Evolutionary conservation across 208 protist genomes (phyloP), one percentile per base, ranked within the genome.

Genomic region (Crithidia fasciculata): DNA sequence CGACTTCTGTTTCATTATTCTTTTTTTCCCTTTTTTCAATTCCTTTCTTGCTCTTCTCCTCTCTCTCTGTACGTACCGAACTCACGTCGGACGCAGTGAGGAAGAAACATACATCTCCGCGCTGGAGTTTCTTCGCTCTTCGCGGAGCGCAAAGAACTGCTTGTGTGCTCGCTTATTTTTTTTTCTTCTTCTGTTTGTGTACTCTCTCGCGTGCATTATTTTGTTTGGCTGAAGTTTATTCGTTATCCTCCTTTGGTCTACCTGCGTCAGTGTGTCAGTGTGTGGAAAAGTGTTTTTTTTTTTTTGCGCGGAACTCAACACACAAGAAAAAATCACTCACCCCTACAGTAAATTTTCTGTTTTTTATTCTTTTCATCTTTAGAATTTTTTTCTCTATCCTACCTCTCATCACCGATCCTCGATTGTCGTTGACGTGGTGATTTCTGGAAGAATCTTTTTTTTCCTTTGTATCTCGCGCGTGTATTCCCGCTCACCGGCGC

Each of bases 311-410:
- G 28, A 28, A 28, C 45, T 15, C 45, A 49, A 8, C 12, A 49
- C 7, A 49, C 45, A 49, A 49, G 12, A 49, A 49, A 49, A 49
- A 49, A 2, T 2, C 12, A 49, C 9, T 49, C 45, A 15, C 8
- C 52, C 5, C 19, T 5, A 8, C 5, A n/a, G 6, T 41, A 2
- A 2, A 36, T 59, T 59, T 59, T 59, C 28, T 40, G 6, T 59
- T 40, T 36, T 59, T 41, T 59, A 59, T 59, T 40, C 40, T 7
- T 59, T 59, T 40, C 28, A 13, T 59, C 55, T 56, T 56, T 19
- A 56, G 7, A 40, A 59, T 59, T 59, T 36, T 59, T 59, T 59
- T 41, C 40, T 40, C 28, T 7, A 4, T 8, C n/a, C 55, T 40
- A n/a, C 52, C 52, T 56, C 52, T 56, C 52, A 8, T 55, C 15